Base-by-base conservation (phyloP, 1,284 basidiomycete genomes). In the Mycosarcoma maydis region DNA sequence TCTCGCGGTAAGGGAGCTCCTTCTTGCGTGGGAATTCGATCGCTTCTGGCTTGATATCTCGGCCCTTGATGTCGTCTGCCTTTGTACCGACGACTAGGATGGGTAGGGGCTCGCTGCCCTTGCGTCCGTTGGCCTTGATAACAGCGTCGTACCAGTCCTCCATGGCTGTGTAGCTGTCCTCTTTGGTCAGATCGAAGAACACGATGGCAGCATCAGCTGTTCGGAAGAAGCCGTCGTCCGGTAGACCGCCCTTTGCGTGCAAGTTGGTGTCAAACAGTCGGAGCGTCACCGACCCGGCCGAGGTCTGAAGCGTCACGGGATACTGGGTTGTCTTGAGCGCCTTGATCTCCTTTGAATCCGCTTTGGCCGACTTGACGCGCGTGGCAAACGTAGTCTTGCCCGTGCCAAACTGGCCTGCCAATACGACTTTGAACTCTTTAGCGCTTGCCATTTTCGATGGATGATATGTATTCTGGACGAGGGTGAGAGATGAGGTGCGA, bases 1-100 rank as follows among this genome's bases (percentile, higher is more conserved):
- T 70, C 41, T 70, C 67, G 39, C 67, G 67, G 46, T 70, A 70
- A 13, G 49, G 36, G n/a, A 50, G 67, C 56, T 65, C 67, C 49
- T 70, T 70, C 45, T 70, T 70, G 48, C 56, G 55, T 8, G 67
- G 60, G 45, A 70, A 70, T 42, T 70, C 67, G 56, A 70, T 70
- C 1, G 51, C 56, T 38, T 49, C 61, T 51, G 67, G 60, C 56
- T 70, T 70, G 52, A 70, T 45, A 23, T 70, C 67, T 56, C 67
- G 67, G 14, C 55, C 39, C 50, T 65, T 65, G 67, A 70, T 60
- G 48, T 70, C 49, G 33, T 70, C 67, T 13, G 67, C 67, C 49
- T 70, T 70, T 26, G 60, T 60, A 6, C 67, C 67, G 27, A 70
- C 67, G 13, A 70, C 46, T 19, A 70, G 45, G 60, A 70, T 24